phyloP scores from a whole-genome alignment of 768 basidiomycete species.

The Termitomyces bulborhizus region DNA sequence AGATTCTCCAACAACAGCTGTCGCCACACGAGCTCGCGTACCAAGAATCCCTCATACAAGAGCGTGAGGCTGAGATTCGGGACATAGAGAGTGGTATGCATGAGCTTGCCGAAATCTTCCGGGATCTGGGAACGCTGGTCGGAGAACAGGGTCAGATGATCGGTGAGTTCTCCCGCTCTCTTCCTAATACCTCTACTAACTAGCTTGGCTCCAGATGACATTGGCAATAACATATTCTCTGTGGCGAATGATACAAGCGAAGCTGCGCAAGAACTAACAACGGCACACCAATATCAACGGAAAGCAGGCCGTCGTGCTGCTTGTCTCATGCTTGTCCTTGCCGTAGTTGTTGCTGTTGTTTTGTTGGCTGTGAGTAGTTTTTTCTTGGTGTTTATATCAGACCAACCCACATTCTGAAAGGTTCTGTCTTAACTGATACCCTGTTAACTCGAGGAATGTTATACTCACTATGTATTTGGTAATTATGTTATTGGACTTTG shows the following conservation, averaged over 20 bases:
- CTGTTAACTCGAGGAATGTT: background rate
- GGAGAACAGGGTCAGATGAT: slow-evolving; percentile 93
- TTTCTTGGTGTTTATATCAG: background rate
- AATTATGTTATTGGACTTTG: slow-evolving; percentile 8
- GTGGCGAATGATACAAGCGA: slow-evolving; percentile 77
- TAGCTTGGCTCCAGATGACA: slow-evolving; percentile 61
- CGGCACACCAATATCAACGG: slow-evolving; percentile 90
- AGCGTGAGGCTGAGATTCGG: slow-evolving; percentile 90
- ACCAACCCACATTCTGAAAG: background rate
- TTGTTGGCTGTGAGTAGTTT: slow-evolving; percentile 75
- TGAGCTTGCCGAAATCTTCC: slow-evolving; percentile 93
- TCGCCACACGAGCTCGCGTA: slow-evolving; percentile 91
- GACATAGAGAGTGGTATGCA: slow-evolving; percentile 97
- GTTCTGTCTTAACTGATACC: slow-evolving; percentile 13
- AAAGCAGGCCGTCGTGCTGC: slow-evolving; percentile 88
- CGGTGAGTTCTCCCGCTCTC: slow-evolving; percentile 45
- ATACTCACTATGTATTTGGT: slow-evolving; percentile 9
- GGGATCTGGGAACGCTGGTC: slow-evolving; percentile 91
- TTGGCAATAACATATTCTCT: slow-evolving; percentile 88
- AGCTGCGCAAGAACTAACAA: slow-evolving; percentile 81
- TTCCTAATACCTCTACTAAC: background rate
- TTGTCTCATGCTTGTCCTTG: slow-evolving; percentile 84
- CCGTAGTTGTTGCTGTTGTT: slow-evolving; percentile 82
- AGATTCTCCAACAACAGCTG: slow-evolving; percentile 64
- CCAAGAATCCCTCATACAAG: slow-evolving; percentile 91